Evolutionary conservation across 176 grass and related monocot species (phyloP), one percentile per base, ranked within the genome.

Genomic region (Miscanthus lutarioriparius): DNA sequence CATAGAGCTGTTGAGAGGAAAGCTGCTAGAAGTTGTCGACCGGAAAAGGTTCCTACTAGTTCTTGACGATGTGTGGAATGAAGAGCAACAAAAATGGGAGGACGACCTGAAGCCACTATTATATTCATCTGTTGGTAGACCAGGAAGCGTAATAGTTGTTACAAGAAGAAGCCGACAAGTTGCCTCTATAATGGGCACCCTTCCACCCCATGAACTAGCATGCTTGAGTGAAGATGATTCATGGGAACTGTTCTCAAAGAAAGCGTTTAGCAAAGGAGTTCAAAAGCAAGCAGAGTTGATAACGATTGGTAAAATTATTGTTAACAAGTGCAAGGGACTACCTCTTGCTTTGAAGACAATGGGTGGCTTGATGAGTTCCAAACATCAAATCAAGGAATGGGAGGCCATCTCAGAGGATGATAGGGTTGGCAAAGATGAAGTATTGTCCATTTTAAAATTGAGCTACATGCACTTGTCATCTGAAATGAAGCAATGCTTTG

Each of bases 291-390:
- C 10, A 12, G 41, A 44, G 41, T 44, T 44, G 41, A 44, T 44
- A 44, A 44, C 3, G 0, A 44, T 44, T 12, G 41, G 41, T 3
- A 44, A 44, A 44, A 2, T 0, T 9, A 67, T 67, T 36, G 30
- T 67, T 0, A 67, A 20, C 7, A 67, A 3, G 0, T 67, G 64
- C 33, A 69, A 8, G 4, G 88, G 89, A 3, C 3, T 84, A 4
- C 89, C 85, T 17, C 47, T 91, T 64, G 86, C 82, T 20, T 28
- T 85, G 2, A 88, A 61, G n/a, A 30, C 82, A 2, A 63, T 91
- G 4, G 71, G 77, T 47, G 64, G 76, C 2, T 45, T 89, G 67
- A 78, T 88, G 86, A 78, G 78, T 75, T 77, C 30, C 1, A 91
- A 67, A 33, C 6, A 7, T 38, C 4, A 28, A 10, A 25, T 40